Conservation (phyloP, 2,329 filamentous ascomycete genomes). For the Trichoderma atrobrunneum region DNA sequence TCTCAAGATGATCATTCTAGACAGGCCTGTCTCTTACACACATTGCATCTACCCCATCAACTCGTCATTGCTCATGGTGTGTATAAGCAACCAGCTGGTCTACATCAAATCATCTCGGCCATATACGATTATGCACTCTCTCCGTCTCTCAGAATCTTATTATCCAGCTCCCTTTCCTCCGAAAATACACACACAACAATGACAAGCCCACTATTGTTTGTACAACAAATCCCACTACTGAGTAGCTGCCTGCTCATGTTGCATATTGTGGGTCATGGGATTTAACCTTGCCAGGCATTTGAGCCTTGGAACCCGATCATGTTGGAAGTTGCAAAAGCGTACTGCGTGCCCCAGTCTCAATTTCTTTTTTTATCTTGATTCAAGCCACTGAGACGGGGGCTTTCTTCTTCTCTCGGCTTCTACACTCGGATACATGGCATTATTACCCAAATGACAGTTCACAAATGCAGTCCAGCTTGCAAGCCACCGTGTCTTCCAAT, state of each 20-base stretch:
- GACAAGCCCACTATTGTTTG: not conserved
- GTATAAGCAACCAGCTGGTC: not conserved
- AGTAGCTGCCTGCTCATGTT: not conserved
- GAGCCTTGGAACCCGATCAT: conserved; percentile 5
- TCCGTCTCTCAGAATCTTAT: not conserved
- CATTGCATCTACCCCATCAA: not conserved
- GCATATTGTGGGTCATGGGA: conserved; percentile 3
- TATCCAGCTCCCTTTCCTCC: not conserved
- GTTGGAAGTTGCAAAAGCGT: not conserved
- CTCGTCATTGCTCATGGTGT: not conserved
- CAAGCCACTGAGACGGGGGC: not conserved
- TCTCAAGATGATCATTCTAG: not conserved
- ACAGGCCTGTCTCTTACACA: not conserved
- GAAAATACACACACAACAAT: not conserved
- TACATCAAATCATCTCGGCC: not conserved
- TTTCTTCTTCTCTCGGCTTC: not conserved
- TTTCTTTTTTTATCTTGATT: not conserved
- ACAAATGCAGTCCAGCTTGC: not conserved
- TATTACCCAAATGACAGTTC: not conserved
- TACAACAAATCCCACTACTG: not conserved
- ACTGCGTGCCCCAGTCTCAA: not conserved
- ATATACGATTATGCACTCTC: not conserved
- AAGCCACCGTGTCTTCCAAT: not conserved
- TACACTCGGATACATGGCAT: not conserved
- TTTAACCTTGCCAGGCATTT: not conserved